Evolutionary conservation across 495 filamentous ascomycete species (phyloP).

Genomic region (Neurospora sp.): DNA sequence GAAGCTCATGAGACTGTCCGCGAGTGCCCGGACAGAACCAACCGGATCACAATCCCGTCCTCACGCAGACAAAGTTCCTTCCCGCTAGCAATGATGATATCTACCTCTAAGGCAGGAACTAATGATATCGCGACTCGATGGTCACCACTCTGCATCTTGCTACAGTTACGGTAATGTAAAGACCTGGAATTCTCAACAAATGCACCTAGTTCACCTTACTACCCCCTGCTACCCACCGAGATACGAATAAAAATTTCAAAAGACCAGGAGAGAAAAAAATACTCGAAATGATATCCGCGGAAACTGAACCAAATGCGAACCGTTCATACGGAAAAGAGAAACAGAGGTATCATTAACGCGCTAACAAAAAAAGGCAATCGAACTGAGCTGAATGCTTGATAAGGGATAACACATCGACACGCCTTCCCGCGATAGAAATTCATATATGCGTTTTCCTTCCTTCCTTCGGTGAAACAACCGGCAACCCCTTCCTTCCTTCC

Average conservation of each 20-base stretch:
- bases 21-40: too few relatives aligned
- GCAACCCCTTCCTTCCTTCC: background rate
- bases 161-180: background rate
- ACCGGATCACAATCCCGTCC: too few relatives aligned
- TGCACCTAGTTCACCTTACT: background rate
- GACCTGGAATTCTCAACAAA: background rate
- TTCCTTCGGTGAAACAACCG: background rate
- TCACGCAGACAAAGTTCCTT: too few relatives aligned
- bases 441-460: background rate
- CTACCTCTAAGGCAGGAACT: background rate
- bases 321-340: background rate
- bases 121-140: background rate
- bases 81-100: background rate
- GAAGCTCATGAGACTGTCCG: too few relatives aligned
- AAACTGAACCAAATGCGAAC: background rate
- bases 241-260: background rate
- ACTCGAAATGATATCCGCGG: background rate
- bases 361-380: background rate
- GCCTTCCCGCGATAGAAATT: background rate
- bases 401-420: background rate
- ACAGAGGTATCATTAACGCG: background rate
- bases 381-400: background rate
- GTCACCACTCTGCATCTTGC: background rate
- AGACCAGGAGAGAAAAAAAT: background rate
- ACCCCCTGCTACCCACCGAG: background rate